Evolutionary conservation across 2,329 filamentous ascomycete species (phyloP), one percentile per base, ranked within the genome.

Genomic region (Neoscytalidium dimidiatum): DNA sequence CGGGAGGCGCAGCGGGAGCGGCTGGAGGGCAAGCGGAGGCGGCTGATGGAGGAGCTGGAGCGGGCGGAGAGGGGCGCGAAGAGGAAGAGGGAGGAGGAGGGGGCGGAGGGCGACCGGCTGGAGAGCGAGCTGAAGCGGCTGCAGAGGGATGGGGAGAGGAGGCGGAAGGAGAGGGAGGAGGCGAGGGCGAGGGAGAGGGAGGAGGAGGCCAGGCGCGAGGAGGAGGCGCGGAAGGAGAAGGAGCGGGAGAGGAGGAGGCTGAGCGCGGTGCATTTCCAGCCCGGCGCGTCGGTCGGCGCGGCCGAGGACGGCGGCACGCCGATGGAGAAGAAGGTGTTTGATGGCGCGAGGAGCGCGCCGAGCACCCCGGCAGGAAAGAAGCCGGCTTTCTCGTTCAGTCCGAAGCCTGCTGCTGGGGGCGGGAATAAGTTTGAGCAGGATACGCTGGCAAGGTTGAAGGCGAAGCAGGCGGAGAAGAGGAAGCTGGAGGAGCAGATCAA

Each of bases 11-110:
- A 93, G 77, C 85, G 89, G 71, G 88, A 91, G 60, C 83, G 89
- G 67, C 90, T 96, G 79, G 88, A 92, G 71, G 87, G 88, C 53
- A 86, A 89, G 77, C 83, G 90, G 70, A 83, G 91, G 73, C 85
- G 87, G 70, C 91, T 96, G 85, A 91, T 92, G 69, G 92, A 96
- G 73, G 93, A 97, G 73, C 80, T 98, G 58, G 93, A 97, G 79
- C 85, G 87, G 28, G 83, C 91, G 21, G 94, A 97, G 77, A 82
- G 85, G 21, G 81, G 80, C 17, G 81, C 79, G 0, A 78, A 82
- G 68, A 76, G 81, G 66, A 78, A 83, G 60, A 77, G 80, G n/a
- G 75, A 77, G 1, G 79, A 78, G 35, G 80, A 80, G 43, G 71
- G 72, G 60, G 77, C 74, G 35, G 78, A 84, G 76, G 74, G 83